Base-by-base conservation (phyloP, 2,329 filamentous ascomycete genomes). In the Zymoseptoria ardabiliae region DNA sequence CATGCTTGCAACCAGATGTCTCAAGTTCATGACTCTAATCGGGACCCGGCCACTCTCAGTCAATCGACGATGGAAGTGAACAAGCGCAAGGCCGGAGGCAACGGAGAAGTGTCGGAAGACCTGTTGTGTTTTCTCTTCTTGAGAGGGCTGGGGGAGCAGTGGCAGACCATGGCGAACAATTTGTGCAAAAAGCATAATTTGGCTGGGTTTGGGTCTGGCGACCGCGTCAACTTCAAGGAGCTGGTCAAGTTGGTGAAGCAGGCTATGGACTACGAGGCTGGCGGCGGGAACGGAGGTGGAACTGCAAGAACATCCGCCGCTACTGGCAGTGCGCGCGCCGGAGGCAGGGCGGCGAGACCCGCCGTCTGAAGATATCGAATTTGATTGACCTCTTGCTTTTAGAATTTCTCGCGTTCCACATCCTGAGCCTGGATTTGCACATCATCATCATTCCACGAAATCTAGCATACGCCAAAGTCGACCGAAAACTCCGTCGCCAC, bases 201-300 rank as follows among this genome's bases (percentile, higher is more conserved):
- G 54, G 70, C 64, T 13, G 70, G 70, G 2, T 71, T 71, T 51
- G 70, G 70, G 5, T 70, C 66, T 17, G 70, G 70, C 7, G 61
- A 66, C 35, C 61, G 64, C 49, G 21, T 71, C 20, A 65, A 64
- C 7, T 71, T 70, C 54, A 63, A 66, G 25, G 70, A 70, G 25
- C 35, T 71, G 54, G 58, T 55, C 5, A 62, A 65, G 11, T 22
- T 70, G 54, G 62, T 63, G 2, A 68, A 65, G 63, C 61, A 65
- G 45, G 65, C 62, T 28, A 51, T 66, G 41, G 66, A 68, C 48
- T 60, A 59, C 56, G 64, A 69, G 53, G 54, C 35, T 7, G 35
- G 35, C 17, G 35, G 35, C 35, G 35, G 35, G 11, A 41, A 41
- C 10, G 35, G 28, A 23, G 53, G 25, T 41, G 13, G 54, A 52